Evolutionary conservation across 441 rosid species (phyloP), one percentile per base, ranked within the genome.

Genomic region (Mallotus japonicus): DNA sequence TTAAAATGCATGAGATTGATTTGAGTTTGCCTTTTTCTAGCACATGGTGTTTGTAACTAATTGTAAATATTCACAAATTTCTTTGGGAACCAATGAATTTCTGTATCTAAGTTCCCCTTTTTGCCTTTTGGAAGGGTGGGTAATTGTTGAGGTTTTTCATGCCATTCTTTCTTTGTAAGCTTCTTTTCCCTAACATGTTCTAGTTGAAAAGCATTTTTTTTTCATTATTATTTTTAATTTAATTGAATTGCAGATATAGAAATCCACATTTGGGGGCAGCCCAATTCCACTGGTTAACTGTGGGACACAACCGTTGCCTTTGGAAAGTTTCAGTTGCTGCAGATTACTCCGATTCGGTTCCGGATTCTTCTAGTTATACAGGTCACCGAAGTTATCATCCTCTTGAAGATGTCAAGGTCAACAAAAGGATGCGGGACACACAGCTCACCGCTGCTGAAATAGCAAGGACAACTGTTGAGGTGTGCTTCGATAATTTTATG

Each of bases 291-390:
- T 84, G 91, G 86, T 76, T 86, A 67, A 73, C 86, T 53, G 73
- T 73, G 55, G 86, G 90, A 15, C 87, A 76, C 77, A 89, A 90
- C 67, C 85, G 81, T 71, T 82, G 88, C 80, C 89, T 75, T 73
- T 84, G 87, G 54, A 94, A 88, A 84, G 93, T 87, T 80, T 85
- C 92, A 9, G 99, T 94, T 82, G 97, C 97, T 75, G 97, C 97
- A 24, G 97, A 94, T 85, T 94, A 88, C 79, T 84, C 97, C 19
- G 99, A 92, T 83, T 94, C 93, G 15, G 89, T 90, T 79, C 92
- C 97, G 13, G 93, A 94, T 75, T 90, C 99, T 58, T 86, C 97
- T 77, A 85, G 83, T 81, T 85, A 84, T 78, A 69, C 73, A 67
- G 80, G 76, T 68, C 63, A 77, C 59, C 79, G 58, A 72, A 94